Percentiles rank a stretch among this genome's conserved stretches.
phyloP scores from a whole-genome alignment of 1,284 basidiomycete species.

The Melanopsichium pennsylvanicum region DNA sequence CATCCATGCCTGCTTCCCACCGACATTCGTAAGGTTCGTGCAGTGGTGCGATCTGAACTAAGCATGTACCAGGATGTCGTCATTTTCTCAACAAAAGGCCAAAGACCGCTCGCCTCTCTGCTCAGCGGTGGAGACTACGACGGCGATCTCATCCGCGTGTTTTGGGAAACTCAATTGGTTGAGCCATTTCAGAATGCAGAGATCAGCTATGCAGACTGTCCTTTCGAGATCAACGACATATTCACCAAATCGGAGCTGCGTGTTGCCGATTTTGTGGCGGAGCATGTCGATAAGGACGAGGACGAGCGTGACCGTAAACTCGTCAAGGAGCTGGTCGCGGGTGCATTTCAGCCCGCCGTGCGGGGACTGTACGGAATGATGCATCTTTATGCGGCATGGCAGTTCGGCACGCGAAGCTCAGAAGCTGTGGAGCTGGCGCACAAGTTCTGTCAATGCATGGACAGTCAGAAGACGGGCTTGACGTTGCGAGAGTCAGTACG shows the following conservation, averaged over 20 bases:
- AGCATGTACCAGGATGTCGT: conserved; percentile 47
- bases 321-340: conserved; percentile 16
- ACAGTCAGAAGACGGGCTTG: conserved; percentile 32
- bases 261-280: conserved; percentile 28
- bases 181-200: conserved; percentile 35
- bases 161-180: conserved; percentile 48
- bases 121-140: conserved; percentile 62
- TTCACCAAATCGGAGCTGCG: conserved; percentile 34
- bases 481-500: conserved; percentile 23
- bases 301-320: conserved; percentile 21
- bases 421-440: conserved; percentile 36
- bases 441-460: conserved; percentile 45
- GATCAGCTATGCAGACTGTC: conserved; percentile 43
- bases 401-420: conserved; percentile 18
- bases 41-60: conserved; percentile 49
- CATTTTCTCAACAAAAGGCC: conserved; percentile 55
- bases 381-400: conserved; percentile 37
- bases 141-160: conserved; percentile 55
- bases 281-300: conserved; percentile 21
- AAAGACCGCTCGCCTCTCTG: conserved; percentile 44
- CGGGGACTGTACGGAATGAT: conserved; percentile 30
- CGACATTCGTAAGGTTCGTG: conserved; percentile 56
- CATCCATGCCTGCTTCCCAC: conserved; percentile 58
- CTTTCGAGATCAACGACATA: conserved; percentile 48
- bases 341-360: conserved; percentile 13